These are phyloP conservation scores for Colletotrichum sp. DNA, from an alignment of 2,329 filamentous ascomycete genomes.

Conservation along the genomic window DNA sequence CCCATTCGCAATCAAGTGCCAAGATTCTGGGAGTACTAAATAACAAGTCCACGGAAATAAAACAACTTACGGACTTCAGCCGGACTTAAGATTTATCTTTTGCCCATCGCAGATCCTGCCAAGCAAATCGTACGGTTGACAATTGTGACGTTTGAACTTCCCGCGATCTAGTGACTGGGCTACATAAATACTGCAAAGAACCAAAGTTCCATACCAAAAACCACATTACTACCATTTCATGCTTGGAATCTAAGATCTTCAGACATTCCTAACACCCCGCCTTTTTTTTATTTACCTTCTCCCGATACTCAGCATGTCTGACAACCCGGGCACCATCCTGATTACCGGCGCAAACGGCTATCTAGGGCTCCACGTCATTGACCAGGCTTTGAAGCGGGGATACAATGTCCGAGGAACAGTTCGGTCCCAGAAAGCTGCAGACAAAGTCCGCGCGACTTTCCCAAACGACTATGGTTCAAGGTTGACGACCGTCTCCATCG, in stretches of 20 bases:
- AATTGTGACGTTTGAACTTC: neutral
- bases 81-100: neutral
- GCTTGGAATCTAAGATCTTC: rapidly evolving
- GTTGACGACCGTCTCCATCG: constrained; percentile 8
- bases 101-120: neutral
- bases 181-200: neutral
- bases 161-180: neutral
- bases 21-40: neutral
- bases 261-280: neutral
- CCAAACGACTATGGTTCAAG: neutral
- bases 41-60: neutral
- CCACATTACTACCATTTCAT: neutral
- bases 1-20: neutral
- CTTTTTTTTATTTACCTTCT: neutral
- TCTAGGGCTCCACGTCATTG: constrained; percentile 32
- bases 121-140: neutral
- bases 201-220: neutral
- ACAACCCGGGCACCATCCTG: neutral
- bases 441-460: neutral
- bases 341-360: constrained; percentile 35
- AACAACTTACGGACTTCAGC: neutral
- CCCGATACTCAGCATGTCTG: neutral
- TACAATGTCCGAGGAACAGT: constrained; percentile 32
- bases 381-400: constrained; percentile 26
- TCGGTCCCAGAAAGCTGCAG: constrained; percentile 22